Evolutionary conservation across 768 basidiomycete species (phyloP).

Genomic region (Russula brevipes): DNA sequence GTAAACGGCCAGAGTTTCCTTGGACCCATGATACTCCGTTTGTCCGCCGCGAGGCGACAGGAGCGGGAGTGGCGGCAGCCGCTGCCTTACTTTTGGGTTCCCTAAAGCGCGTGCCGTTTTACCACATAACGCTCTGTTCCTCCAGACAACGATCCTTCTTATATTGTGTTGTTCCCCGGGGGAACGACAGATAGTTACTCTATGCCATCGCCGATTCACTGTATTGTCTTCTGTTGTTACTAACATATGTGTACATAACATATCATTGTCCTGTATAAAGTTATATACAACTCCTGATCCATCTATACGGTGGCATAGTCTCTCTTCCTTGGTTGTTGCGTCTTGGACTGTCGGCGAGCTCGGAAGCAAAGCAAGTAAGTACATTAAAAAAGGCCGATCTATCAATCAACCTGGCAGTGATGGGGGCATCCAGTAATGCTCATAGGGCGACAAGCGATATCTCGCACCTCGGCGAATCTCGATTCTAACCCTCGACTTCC

Average conservation of each 20-base stretch:
- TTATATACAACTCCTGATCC: neutral
- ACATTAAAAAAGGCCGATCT: too few species aligned
- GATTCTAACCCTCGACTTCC: too few species aligned
- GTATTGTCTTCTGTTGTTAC: conserved; percentile 2
- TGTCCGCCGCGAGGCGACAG: conserved; percentile 8
- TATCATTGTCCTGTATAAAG: neutral
- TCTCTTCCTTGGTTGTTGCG: neutral
- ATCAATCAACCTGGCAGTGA: too few species aligned
- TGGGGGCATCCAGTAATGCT: too few species aligned
- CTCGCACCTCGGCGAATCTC: too few species aligned
- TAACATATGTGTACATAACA: conserved; percentile 4
- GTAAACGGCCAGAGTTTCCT: neutral
- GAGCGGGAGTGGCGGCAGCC: conserved; percentile 1
- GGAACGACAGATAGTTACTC: conserved; percentile 4
- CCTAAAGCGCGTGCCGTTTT: neutral
- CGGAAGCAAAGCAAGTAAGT: too few species aligned
- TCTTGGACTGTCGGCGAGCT: too few species aligned
- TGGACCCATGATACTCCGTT: conserved; percentile 3
- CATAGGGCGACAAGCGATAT: too few species aligned
- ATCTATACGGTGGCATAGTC: neutral
- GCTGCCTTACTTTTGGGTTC: conserved; percentile 6
- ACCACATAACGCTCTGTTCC: neutral
- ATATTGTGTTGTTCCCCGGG: conserved; percentile 12
- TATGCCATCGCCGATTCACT: conserved; percentile 9
- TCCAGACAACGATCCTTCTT: neutral